Base-by-base conservation (phyloP, 202 grass and related monocot species). In the Zoysia matrella region DNA sequence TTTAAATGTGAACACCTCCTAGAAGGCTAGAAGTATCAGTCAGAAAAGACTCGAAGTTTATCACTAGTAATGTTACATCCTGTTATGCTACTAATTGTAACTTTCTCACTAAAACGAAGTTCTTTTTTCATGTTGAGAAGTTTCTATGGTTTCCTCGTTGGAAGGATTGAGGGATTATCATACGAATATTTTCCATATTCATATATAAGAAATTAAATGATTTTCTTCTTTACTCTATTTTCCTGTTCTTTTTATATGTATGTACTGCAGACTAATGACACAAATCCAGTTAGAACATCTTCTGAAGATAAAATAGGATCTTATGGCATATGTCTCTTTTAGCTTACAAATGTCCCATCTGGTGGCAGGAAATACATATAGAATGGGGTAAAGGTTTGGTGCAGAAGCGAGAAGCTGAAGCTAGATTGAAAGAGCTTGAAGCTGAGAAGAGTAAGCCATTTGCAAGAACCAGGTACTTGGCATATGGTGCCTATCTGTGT, bases 371-470 rank as follows among this genome's bases (percentile, higher is more conserved):
- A 76, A 89, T 87, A 47, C 85, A 89, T 48, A 83, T 98, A 82
- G 92, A 91, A 77, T 95, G 95, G 95, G 92, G 95, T 84, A 98
- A 95, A 85, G 92, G 92, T 4, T 86, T 98, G 78, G 95, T 82
- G 18, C 95, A 98, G 80, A 98, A 98, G 83, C 70, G 92, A 69
- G 84, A 94, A 83, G 88, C 88, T 9, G 95, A 98, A 68, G 76
- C 86, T 84, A 93, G 72, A 79, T 46, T 77, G 10, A 52, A 84
- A 66, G 92, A 95, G 40, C 80, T 95, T 83, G 88, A 98, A 87
- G 53, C 52, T 67, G 95, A 95, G 86, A 91, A 90, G 87, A 74
- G 60, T 16, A 89, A 89, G 65, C 95, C 95, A 84, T 98, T 98
- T 91, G 95, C 95, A 47, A 85, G 90, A 76, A 83, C 92, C 40